Evolutionary conservation across 257 asterid genomes (phyloP), one percentile per base, ranked within the genome.

Genomic region (Penstemon davidsonii): DNA sequence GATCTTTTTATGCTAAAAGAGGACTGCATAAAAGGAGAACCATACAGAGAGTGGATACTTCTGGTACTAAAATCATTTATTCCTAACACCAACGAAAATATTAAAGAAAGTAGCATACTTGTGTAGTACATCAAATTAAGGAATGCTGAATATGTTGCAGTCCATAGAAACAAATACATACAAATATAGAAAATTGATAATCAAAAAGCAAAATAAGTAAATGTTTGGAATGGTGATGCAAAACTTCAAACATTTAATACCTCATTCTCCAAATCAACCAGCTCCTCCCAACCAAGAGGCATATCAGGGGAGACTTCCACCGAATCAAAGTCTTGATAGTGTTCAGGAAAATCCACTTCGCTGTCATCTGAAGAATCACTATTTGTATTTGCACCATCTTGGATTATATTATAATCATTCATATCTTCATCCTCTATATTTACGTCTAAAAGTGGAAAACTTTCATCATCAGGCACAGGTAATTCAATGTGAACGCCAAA

Each of bases 291-390:
- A 66, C 82, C 82, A 79, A 80, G 73, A 60, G 83, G 81, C 46
- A 55, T 52, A 70, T 78, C 78, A 37, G 91, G 84, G 54, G 79
- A 74, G 72, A 70, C 70, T 40, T 82, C 88, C 59, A 33, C 41
- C 12, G 70, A 77, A 69, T 75, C 70, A 40, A 70, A 57, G 18
- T 80, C 83, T 63, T 68, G 86, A 63, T 49, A 72, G 46, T 70
- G 78, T 72, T 76, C 76, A 11, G 88, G 84, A 81, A 92, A 89
- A 67, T 87, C 96, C 63, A 89, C 88, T 61, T 86, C 96, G 65
- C 92, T 86, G 76, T 87, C 86, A 76, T 89, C 98, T 74, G 96
- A 89, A 49, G 91, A 86, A 70, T 80, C 81, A 62, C 81, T 86
- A 62, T 70, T 49, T 37, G 77, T 75, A 68, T 79, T 83, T 53